phyloP scores from a whole-genome alignment of 208 protist genomes.

The Polymyxa betae region DNA sequence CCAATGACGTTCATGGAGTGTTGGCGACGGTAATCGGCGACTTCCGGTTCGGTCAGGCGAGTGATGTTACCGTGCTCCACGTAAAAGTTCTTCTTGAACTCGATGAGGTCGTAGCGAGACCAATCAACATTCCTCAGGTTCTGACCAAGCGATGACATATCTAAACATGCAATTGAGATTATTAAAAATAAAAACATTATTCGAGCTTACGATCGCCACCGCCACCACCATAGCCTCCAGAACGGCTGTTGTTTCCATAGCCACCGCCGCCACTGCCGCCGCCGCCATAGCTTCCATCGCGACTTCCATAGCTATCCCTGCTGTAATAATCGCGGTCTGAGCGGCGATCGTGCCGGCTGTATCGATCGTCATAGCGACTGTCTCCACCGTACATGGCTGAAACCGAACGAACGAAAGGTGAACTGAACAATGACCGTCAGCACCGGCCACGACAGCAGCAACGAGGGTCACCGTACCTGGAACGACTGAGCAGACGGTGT shows the following conservation, averaged over 20 bases:
- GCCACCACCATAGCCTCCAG: constrained; percentile 50
- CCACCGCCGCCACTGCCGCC: not conserved
- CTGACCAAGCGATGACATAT: constrained; percentile 13
- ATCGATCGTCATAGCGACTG: constrained; percentile 9
- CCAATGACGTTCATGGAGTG: constrained; percentile 54
- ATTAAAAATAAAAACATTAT: too few species aligned
- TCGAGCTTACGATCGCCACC: not conserved
- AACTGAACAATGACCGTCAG: too few species aligned
- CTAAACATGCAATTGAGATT: too few species aligned
- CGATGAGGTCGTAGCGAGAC: constrained; percentile 49
- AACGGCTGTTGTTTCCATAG: not conserved
- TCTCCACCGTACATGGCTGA: not conserved
- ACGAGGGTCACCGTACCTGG: too few species aligned
- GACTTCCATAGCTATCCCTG: too few species aligned
- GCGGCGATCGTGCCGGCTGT: not conserved
- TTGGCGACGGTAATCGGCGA: not conserved
- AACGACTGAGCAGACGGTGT: too few species aligned
- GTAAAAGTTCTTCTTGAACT: constrained; percentile 62
- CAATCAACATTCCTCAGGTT: constrained; percentile 50
- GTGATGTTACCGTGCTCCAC: constrained; percentile 52
- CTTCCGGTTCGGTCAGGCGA: not conserved
- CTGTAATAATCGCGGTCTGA: not conserved
- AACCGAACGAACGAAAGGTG: too few species aligned
- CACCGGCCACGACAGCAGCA: too few species aligned
- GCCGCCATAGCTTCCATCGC: not conserved